phyloP scores from a whole-genome alignment of 306 rosid species.

The Ammopiptanthus mongolicus region DNA sequence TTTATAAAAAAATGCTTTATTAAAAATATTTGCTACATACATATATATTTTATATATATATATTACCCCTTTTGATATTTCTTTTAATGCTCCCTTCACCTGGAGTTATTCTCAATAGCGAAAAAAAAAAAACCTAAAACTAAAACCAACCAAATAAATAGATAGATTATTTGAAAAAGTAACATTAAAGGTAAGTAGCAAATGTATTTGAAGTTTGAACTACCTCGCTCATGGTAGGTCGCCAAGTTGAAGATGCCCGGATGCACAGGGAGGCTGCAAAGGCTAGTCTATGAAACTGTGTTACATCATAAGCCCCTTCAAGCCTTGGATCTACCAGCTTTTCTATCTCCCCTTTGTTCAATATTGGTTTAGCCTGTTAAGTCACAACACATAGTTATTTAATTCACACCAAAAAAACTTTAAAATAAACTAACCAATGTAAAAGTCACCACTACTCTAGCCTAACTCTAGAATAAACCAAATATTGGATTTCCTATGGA shows the following conservation, averaged over 20 bases:
- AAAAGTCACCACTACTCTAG: neutral
- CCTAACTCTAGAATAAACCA: slow-evolving; percentile 9
- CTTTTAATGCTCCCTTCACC: no score
- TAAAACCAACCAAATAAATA: no score
- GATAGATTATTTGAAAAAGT: neutral
- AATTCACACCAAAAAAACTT: neutral
- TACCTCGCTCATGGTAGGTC: slow-evolving; percentile 87
- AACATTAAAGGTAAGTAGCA: neutral
- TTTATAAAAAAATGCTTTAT: no score
- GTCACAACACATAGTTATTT: slow-evolving; percentile 3
- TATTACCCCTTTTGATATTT: no score
- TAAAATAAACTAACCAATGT: neutral
- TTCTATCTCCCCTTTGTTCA: slow-evolving; percentile 58
- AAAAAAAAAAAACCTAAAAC: neutral
- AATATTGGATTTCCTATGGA: neutral
- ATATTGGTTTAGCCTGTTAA: slow-evolving; percentile 68
- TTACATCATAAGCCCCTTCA: slow-evolving; percentile 50
- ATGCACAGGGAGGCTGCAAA: slow-evolving; percentile 73
- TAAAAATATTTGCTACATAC: no score
- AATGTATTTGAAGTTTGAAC: neutral
- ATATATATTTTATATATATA: no score
- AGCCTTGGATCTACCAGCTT: slow-evolving; percentile 65
- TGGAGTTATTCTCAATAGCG: no score
- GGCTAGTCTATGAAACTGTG: slow-evolving; percentile 50
- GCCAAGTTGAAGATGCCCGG: slow-evolving; percentile 52